phyloP scores from a whole-genome alignment of 2,329 filamentous ascomycete species.

The Periconia sp. region DNA sequence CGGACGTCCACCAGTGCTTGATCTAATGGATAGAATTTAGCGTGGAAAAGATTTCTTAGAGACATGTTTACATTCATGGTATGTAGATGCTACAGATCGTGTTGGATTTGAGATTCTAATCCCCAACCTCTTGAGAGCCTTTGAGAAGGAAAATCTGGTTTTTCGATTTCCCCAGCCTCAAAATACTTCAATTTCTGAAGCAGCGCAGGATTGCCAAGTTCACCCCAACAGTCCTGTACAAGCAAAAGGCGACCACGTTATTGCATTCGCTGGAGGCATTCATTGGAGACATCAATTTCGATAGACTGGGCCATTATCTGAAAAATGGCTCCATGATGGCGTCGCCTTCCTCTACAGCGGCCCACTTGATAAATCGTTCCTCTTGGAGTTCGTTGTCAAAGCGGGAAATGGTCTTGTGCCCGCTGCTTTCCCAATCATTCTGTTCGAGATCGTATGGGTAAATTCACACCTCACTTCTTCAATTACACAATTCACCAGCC shows the following conservation, averaged over 20 bases:
- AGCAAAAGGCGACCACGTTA: constrained; percentile 22
- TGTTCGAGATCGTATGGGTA: neutral
- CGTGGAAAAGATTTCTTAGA: neutral
- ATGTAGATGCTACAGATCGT: neutral
- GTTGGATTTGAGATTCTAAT: constrained; percentile 25
- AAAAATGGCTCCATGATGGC: constrained; percentile 44
- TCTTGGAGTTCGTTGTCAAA: constrained; percentile 42
- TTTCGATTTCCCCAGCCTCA: constrained; percentile 15
- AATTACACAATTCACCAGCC: too few relatives aligned
- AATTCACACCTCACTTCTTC: too few relatives aligned
- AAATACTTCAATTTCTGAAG: neutral
- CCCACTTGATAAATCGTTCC: constrained; percentile 40
- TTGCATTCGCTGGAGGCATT: constrained; percentile 51
- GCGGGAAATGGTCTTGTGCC: constrained; percentile 43
- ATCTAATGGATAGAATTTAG: neutral
- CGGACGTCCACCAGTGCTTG: neutral
- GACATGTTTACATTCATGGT: neutral
- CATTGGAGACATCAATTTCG: constrained; percentile 45
- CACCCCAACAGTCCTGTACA: constrained; percentile 7
- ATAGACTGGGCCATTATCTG: constrained; percentile 42
- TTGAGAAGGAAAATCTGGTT: constrained; percentile 21
- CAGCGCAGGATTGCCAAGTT: constrained; percentile 10
- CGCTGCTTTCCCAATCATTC: constrained; percentile 29
- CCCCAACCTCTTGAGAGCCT: constrained; percentile 9
- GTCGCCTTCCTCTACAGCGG: constrained; percentile 51